phyloP scores from a whole-genome alignment of 2,329 filamentous ascomycete genomes.

The Phyllosticta citrichinensis region DNA sequence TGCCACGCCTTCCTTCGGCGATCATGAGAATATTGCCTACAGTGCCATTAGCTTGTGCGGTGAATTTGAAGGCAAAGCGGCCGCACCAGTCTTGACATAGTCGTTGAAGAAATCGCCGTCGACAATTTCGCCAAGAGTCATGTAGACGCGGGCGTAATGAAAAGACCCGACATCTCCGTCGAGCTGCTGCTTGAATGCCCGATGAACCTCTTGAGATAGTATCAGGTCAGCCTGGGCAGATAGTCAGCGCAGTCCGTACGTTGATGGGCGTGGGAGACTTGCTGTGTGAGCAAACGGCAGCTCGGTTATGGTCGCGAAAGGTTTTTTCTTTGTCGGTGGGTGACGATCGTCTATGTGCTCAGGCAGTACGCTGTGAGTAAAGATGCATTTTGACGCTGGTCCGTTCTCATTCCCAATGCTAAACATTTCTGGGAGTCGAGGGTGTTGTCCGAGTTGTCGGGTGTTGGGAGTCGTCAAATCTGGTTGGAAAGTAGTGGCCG shows the following conservation, averaged over 20 bases:
- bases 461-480: background rate
- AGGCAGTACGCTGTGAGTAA: conserved; percentile 57
- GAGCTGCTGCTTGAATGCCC: conserved; percentile 45
- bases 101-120: conserved; percentile 68
- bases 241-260: background rate
- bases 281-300: conserved; percentile 63
- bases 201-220: conserved; percentile 55
- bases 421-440: conserved; percentile 18
- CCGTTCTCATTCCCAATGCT: conserved; percentile 25
- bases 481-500: background rate
- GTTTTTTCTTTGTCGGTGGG: conserved; percentile 61
- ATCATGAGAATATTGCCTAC: conserved; percentile 73
- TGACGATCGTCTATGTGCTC: conserved; percentile 61
- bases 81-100: conserved; percentile 68
- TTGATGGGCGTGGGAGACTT: conserved; percentile 10
- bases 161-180: conserved; percentile 27
- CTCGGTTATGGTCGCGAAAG: conserved; percentile 58
- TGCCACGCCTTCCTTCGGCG: conserved; percentile 61
- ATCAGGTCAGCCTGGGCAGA: conserved; percentile 45
- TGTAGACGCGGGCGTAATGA: conserved; percentile 57
- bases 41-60: background rate
- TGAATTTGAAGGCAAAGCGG: too few relatives aligned
- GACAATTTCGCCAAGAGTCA: conserved; percentile 63
- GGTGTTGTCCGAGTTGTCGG: background rate
- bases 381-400: conserved; percentile 56